Evolutionary conservation across 179 eudicot species (phyloP).

Genomic region (Silene vulgaris): DNA sequence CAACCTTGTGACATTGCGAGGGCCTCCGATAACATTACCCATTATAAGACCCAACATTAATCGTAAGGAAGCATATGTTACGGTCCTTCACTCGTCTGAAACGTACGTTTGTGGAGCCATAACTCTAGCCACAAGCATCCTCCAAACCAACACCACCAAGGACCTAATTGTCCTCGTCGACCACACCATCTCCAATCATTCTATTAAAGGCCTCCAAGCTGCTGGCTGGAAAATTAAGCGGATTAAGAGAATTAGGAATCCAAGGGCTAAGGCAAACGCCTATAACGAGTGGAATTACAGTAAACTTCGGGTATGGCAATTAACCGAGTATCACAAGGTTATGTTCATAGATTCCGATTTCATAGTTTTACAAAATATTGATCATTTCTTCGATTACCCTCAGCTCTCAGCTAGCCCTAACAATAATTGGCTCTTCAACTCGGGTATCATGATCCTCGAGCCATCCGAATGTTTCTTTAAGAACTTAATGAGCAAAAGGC

Average conservation of each 20-base stretch:
- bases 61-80: slow-evolving; percentile 68
- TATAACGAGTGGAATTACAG: slow-evolving; percentile 84
- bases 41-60: slow-evolving; percentile 5
- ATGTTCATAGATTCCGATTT: slow-evolving; percentile 75
- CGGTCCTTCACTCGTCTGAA: slow-evolving; percentile 71
- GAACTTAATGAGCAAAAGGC: slow-evolving; percentile 42
- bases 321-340: slow-evolving; percentile 57
- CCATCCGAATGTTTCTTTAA: slow-evolving; percentile 68
- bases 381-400: slow-evolving; percentile 53
- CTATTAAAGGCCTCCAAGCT: slow-evolving; percentile 45
- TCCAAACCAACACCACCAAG: slow-evolving; percentile 57
- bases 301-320: slow-evolving; percentile 73
- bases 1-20: background rate
- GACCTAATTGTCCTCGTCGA: slow-evolving; percentile 74
- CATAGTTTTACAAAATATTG: slow-evolving; percentile 49
- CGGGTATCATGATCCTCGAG: slow-evolving; percentile 75
- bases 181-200: slow-evolving; percentile 37
- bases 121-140: slow-evolving; percentile 70
- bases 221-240: slow-evolving; percentile 67
- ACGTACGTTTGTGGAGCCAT: slow-evolving; percentile 83
- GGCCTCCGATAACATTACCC: background rate
- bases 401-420: slow-evolving; percentile 58
- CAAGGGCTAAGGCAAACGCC: slow-evolving; percentile 36
- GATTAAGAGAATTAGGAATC: slow-evolving; percentile 63
- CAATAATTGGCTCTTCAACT: slow-evolving; percentile 49